These are phyloP conservation scores for Verticillium dahliae DNA, from an alignment of 2,329 filamentous ascomycete genomes.

Conservation along the genomic window DNA sequence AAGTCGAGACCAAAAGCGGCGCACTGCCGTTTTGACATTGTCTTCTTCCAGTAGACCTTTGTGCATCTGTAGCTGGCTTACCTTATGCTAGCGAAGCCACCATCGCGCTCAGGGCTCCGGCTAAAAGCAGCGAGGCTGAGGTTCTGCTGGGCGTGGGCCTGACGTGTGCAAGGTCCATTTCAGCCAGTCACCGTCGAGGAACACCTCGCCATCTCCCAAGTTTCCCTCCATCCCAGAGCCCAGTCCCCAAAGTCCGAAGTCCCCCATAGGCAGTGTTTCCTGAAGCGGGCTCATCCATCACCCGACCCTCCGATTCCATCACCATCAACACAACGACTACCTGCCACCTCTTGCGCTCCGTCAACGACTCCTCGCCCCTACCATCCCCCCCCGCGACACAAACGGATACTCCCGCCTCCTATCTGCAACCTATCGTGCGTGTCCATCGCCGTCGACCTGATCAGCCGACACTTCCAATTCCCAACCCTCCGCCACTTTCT, in stretches of 20 bases:
- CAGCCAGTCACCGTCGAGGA: not conserved
- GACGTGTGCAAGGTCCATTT: not conserved
- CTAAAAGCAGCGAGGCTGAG: not conserved
- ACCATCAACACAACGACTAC: slow-evolving; percentile 6
- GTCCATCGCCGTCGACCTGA: not conserved
- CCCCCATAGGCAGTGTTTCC: slow-evolving; percentile 12
- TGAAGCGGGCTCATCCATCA: slow-evolving; percentile 6
- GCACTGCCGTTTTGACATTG: too few relatives aligned
- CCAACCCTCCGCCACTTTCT: slow-evolving; percentile 14
- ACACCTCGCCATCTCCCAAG: not conserved
- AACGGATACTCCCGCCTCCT: not conserved
- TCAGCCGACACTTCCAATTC: slow-evolving; percentile 5
- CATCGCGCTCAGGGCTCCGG: not conserved
- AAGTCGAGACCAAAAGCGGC: too few relatives aligned
- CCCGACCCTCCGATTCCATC: slow-evolving; percentile 1
- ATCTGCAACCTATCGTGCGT: not conserved
- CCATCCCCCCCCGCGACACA: not conserved
- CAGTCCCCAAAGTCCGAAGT: not conserved
- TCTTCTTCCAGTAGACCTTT: too few relatives aligned
- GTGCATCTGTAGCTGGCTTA: too few relatives aligned
- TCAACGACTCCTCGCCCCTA: not conserved
- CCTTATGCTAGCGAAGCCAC: not conserved
- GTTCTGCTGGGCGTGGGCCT: not conserved
- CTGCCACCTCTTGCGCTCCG: slow-evolving; percentile 1
- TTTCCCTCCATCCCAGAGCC: slow-evolving; percentile 1